Evolutionary conservation across 75 land plant species (phyloP), one percentile per base, ranked within the genome.

Genomic region (Pinus albicaulis): DNA sequence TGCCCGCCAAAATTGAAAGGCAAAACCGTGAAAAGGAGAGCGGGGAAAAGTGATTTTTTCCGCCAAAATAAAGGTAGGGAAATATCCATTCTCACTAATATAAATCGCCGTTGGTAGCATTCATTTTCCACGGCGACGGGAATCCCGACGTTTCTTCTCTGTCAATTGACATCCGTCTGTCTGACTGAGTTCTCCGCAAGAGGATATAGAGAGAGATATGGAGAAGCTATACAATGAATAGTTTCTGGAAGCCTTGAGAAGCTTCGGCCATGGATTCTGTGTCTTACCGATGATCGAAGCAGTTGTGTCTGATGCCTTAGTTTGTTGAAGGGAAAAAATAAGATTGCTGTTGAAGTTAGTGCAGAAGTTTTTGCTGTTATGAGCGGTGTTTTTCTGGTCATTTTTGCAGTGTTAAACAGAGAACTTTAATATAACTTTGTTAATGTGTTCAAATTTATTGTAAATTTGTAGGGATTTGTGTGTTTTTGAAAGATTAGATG

Each of bases 1-100:
- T 72, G 22, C 74, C 74, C 57, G 74, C 74, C 74, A 53, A 72
- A 72, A 72, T 72, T 68, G 71, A 68, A 68, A 68, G 48, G n/a
- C 3, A 22, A 41, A 68, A 38, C 38, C 52, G 53, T 48, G 53
- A 48, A 48, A 48, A 23, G 61, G 8, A 5, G 57, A 72, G 57
- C 57, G 57, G 34, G 57, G 11, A 55, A 71, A 72, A 55, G 20
- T 53, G 74, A 6, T 53, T 53, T 44, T 44, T 48, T 55, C 34
- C 74, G 57, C 57, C 26, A 72, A 55, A 55, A 72, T 55, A 72
- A 10, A 53, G 57, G 2, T n/a, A 55, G 25, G 31, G 23, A 72
- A 53, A 72, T 72, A 52, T 72, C 56, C 57, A 44, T 15, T 8
- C 74, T 19, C 61, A 19, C 61, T 20, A 22, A 59, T 72, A 72